These are phyloP conservation scores for Nyssa sinensis DNA, from an alignment of 148 eudicot genomes.

Conservation along the genomic window DNA sequence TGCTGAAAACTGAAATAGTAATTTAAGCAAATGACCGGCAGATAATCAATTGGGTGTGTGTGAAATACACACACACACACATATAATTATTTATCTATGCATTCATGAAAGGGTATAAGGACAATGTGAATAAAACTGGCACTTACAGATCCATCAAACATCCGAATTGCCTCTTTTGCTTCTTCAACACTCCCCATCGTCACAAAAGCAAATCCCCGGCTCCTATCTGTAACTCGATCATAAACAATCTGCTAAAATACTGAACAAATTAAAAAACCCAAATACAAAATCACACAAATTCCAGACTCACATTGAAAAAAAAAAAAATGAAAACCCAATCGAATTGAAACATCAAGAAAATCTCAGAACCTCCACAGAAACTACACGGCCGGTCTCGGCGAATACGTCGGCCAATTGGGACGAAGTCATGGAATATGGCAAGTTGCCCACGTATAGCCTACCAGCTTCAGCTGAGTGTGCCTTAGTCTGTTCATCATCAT, in stretches of 20 bases:
- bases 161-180: slow-evolving; percentile 69
- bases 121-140: slow-evolving; percentile 1
- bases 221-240: slow-evolving; percentile 84
- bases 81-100: not conserved
- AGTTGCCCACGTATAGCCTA: slow-evolving; percentile 74
- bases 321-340: not conserved
- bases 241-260: slow-evolving; percentile 63
- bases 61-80: not conserved
- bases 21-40: not conserved
- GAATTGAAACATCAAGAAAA: not conserved
- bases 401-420: slow-evolving; percentile 61
- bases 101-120: too few species aligned
- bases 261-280: slow-evolving; percentile 11
- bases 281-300: not conserved
- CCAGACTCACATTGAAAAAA: not conserved
- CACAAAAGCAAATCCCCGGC: slow-evolving; percentile 90
- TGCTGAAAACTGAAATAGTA: not conserved
- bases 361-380: slow-evolving; percentile 53
- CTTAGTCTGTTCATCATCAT: slow-evolving; percentile 20
- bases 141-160: slow-evolving; percentile 92
- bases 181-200: slow-evolving; percentile 74
- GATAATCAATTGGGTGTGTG: not conserved
- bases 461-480: slow-evolving; percentile 42
- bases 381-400: slow-evolving; percentile 62
- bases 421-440: slow-evolving; percentile 67